phyloP scores from a whole-genome alignment of 2,329 filamentous ascomycete genomes.

The Colletotrichum sansevieriae region DNA sequence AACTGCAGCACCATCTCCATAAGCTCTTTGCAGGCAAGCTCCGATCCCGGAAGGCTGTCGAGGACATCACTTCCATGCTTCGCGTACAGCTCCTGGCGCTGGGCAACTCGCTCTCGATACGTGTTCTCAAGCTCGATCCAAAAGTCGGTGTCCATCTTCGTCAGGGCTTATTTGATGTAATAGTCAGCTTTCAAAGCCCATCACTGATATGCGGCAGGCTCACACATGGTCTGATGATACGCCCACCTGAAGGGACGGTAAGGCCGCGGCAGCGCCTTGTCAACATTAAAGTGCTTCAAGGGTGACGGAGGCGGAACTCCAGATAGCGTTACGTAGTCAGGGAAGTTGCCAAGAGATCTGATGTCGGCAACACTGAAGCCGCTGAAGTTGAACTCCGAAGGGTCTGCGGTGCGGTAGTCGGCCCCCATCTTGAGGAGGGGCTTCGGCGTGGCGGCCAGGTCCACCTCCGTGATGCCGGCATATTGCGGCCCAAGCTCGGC shows the following conservation, averaged over 20 bases:
- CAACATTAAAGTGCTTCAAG: conserved; percentile 75
- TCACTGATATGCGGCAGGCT: conserved; percentile 48
- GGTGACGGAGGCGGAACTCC: conserved; percentile 79
- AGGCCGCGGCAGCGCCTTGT: conserved; percentile 77
- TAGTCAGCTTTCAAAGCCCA: conserved; percentile 14
- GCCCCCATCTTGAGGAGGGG: conserved; percentile 50
- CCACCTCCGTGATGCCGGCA: conserved; percentile 23
- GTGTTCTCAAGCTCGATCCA: conserved; percentile 89
- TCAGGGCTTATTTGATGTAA: conserved; percentile 68
- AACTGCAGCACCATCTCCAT: conserved; percentile 91
- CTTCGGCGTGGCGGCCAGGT: conserved; percentile 37
- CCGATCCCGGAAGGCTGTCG: conserved; percentile 77
- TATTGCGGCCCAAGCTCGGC: conserved; percentile 27
- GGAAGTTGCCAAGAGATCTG: conserved; percentile 79
- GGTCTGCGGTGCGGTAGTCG: conserved; percentile 51
- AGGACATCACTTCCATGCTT: conserved; percentile 75
- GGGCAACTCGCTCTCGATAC: conserved; percentile 75
- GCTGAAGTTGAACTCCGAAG: conserved; percentile 68
- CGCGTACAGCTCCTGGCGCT: conserved; percentile 75
- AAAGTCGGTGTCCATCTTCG: conserved; percentile 84
- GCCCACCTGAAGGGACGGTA: conserved; percentile 87
- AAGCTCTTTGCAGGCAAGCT: conserved; percentile 84
- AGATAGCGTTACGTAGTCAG: conserved; percentile 81
- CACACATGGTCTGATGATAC: conserved; percentile 94
- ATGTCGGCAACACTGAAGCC: conserved; percentile 80